A percentile compares a stretch with the other conserved stretches of the same genome.
Conservation (phyloP, 176 grass and related monocot genomes). For the Typha latifolia region DNA sequence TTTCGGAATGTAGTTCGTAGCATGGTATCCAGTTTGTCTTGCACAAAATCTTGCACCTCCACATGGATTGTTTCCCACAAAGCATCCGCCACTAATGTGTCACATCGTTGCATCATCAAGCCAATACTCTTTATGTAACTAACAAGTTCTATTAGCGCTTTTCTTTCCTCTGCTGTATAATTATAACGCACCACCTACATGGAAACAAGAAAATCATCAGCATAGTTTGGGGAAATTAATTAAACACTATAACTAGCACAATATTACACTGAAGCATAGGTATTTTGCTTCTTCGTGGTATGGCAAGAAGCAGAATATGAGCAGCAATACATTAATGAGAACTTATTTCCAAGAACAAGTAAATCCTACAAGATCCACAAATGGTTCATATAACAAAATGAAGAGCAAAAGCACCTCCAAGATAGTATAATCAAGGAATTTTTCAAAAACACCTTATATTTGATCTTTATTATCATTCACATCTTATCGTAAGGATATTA, state of each 20-base stretch:
- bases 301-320: too few relatives aligned
- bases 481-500: too few relatives aligned
- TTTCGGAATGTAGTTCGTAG: slow-evolving; percentile 92
- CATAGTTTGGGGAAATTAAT: not conserved
- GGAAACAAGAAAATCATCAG: not conserved
- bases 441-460: too few relatives aligned
- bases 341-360: too few relatives aligned
- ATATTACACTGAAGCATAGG: not conserved
- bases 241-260: not conserved
- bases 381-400: too few relatives aligned
- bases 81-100: slow-evolving; percentile 91
- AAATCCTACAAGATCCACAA: too few relatives aligned
- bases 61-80: slow-evolving; percentile 99
- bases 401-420: too few relatives aligned
- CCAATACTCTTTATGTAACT: slow-evolving; percentile 95
- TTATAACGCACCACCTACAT: slow-evolving; percentile 86
- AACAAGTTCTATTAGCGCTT: slow-evolving; percentile 80
- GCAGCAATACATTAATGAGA: too few relatives aligned
- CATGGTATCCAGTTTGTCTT: slow-evolving; percentile 93
- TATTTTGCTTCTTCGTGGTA: not conserved
- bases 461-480: too few relatives aligned
- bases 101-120: slow-evolving; percentile 86
- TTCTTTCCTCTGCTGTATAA: slow-evolving; percentile 89
- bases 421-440: too few relatives aligned
- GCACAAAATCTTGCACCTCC: slow-evolving; percentile 99